Percentiles rank a stretch among this genome's conserved stretches.
These are phyloP conservation scores for Talaromyces albobiverticillius DNA, from an alignment of 2,329 filamentous ascomycete genomes.

Conservation along the genomic window DNA sequence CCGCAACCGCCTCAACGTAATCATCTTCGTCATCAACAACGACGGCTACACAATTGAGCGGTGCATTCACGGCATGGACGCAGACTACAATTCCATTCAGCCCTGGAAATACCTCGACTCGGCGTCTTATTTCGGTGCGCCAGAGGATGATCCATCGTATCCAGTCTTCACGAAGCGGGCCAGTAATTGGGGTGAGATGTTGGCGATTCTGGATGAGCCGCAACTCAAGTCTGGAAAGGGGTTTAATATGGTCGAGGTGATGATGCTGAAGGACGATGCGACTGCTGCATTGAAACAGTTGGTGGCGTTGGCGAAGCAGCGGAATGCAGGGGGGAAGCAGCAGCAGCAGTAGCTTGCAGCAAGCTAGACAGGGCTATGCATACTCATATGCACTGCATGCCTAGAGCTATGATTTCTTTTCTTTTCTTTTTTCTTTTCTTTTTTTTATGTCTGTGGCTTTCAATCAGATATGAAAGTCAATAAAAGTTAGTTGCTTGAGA, in stretches of 20 bases:
- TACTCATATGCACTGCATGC: too few relatives aligned
- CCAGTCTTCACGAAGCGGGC: constrained; percentile 2
- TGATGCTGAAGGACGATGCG: neutral
- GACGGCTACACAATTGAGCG: constrained; percentile 49
- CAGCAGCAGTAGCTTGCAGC: too few relatives aligned
- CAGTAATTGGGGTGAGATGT: neutral
- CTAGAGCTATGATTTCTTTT: too few relatives aligned
- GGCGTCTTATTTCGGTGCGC: constrained; percentile 5
- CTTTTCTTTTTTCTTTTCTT: too few relatives aligned
- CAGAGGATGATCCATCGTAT: constrained; percentile 27
- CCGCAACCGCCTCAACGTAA: constrained; percentile 50
- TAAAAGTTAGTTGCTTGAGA: neutral
- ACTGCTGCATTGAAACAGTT: neutral
- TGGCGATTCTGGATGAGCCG: neutral
- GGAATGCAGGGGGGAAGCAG: too few relatives aligned
- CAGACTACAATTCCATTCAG: constrained; percentile 21
- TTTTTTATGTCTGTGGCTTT: too few relatives aligned
- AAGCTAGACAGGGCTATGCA: too few relatives aligned
- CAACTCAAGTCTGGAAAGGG: constrained; percentile 1
- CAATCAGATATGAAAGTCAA: too few relatives aligned
- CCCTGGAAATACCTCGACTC: constrained; percentile 69
- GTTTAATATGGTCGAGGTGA: constrained; percentile 5
- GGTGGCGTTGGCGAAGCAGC: too few relatives aligned
- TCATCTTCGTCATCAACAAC: constrained; percentile 58
- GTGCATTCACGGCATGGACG: constrained; percentile 42